Percentiles rank a stretch among this genome's conserved stretches.
Conservation (phyloP, 2,329 filamentous ascomycete genomes). For the Stagonosporopsis cucurbitacearum region DNA sequence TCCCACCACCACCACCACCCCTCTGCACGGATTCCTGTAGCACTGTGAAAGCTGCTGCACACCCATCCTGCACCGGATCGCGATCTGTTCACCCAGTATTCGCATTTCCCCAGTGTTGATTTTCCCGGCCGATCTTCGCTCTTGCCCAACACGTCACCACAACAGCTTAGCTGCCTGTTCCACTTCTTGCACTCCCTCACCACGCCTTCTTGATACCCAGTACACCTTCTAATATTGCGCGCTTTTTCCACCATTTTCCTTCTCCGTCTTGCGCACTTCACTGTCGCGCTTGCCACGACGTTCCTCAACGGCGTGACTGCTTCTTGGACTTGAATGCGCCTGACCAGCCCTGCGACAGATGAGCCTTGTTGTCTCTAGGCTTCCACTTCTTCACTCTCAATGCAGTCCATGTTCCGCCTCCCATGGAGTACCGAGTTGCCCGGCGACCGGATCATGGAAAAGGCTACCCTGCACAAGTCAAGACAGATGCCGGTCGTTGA, state of each 20-base stretch:
- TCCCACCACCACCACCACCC: conserved; percentile 23
- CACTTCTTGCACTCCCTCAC: conserved; percentile 45
- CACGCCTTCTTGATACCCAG: conserved; percentile 35
- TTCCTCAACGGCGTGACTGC: conserved; percentile 38
- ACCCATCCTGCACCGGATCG: conserved; percentile 26
- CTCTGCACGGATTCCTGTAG: conserved; percentile 32
- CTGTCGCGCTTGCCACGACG: conserved; percentile 38
- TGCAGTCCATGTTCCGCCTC: conserved; percentile 60
- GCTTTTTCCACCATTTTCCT: conserved; percentile 23
- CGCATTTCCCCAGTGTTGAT: conserved; percentile 18
- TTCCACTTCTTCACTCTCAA: conserved; percentile 47
- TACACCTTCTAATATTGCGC: conserved; percentile 43
- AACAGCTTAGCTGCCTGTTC: conserved; percentile 40
- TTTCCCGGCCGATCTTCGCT: conserved; percentile 42
- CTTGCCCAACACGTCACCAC: conserved; percentile 38
- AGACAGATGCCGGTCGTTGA: conserved; percentile 54
- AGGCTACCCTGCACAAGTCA: conserved; percentile 51
- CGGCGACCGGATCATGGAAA: conserved; percentile 53
- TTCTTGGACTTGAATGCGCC: conserved; percentile 41
- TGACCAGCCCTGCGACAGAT: conserved; percentile 47
- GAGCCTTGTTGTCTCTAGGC: conserved; percentile 45
- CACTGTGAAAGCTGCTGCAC: conserved; percentile 35
- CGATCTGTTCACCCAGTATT: conserved; percentile 29
- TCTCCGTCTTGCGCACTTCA: conserved; percentile 23
- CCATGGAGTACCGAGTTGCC: conserved; percentile 55